Conservation (phyloP, 805 yeast species). For the Nakazawaea holstii region DNA sequence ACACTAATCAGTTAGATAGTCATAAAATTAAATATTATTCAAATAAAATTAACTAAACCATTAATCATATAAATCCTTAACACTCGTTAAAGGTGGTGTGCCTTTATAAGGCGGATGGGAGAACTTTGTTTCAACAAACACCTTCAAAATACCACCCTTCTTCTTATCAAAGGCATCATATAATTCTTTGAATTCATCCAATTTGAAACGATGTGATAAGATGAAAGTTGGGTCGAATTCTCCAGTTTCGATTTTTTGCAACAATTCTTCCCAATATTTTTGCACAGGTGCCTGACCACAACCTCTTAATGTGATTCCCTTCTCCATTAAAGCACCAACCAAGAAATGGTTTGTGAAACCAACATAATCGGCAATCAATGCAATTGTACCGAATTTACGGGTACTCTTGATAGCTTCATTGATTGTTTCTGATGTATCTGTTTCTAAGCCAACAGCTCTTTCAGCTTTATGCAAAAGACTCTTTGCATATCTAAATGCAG, state of each 20-base stretch:
- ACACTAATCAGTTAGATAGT: too few species aligned
- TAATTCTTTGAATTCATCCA: conserved; percentile 12
- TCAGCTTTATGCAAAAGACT: background rate
- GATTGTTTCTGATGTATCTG: background rate
- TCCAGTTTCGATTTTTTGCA: conserved; percentile 11
- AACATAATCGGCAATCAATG: background rate
- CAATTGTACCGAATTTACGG: background rate
- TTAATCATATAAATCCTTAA: background rate
- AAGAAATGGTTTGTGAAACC: background rate
- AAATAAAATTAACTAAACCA: too few species aligned
- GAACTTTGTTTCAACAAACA: conserved; percentile 10
- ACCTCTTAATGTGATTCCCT: conserved; percentile 10
- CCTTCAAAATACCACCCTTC: conserved; percentile 14
- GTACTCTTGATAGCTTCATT: background rate
- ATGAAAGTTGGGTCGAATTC: conserved; percentile 13
- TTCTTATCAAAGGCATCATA: conserved; percentile 15
- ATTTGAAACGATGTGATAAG: conserved; percentile 14
- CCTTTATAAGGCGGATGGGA: conserved; percentile 1
- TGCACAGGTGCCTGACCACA: conserved; percentile 15
- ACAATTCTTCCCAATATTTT: conserved; percentile 11
- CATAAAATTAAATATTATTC: background rate
- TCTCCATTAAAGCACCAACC: background rate
- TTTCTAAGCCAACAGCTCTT: background rate
- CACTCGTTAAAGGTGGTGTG: background rate
- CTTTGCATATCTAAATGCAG: background rate